Evolutionary conservation across 2,329 filamentous ascomycete species (phyloP), one percentile per base, ranked within the genome.

Genomic region (Pestalotiopsis sp.): DNA sequence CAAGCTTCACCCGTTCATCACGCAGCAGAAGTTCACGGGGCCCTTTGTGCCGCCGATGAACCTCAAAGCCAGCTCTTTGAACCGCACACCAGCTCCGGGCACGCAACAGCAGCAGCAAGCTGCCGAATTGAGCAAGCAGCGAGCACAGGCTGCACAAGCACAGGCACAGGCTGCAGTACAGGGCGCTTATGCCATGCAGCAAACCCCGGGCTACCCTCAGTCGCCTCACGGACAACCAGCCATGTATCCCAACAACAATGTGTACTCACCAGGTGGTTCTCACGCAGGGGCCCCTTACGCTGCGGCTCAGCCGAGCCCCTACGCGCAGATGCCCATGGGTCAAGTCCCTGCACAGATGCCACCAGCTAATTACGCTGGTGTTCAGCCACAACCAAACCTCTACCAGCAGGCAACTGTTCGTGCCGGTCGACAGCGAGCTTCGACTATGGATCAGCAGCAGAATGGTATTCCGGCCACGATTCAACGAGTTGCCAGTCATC

Each of bases 41-140:
- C 94, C 95, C 3, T 99, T 99, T 78, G 93, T 98, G 62, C 96
- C 96, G 9, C 95, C 95, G 2, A 97, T 98, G 94, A 97, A 97
- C 77, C 84, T 98, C 69, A 98, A 98, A 80, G 90, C 94, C 23
- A 93, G 92, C 75, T 92, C 93, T 2, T 86, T 93, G 67, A 95
- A 93, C 78, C 89, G 96, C 76, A 97, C 95, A 23, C 93, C 95
- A 14, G 94, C 95, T 5, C 95, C 95, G 4, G 95, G 95, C 52
- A 96, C 97, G 17, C 94, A 97, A 78, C 95, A 98, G 79, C 96
- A 98, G 78, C 93, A 97, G 78, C 94, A 97, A 81, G 95, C 94
- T 17, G 96, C 98, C 78, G 94, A 95, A 49, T 83, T 97, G 68
- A 97, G 94, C 84, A 97, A 97, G 81, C 95, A 98, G 80, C 89